Evolutionary conservation across 345 rosid genomes (phyloP), one percentile per base, ranked within the genome.

Genomic region (Ceriops decandra): DNA sequence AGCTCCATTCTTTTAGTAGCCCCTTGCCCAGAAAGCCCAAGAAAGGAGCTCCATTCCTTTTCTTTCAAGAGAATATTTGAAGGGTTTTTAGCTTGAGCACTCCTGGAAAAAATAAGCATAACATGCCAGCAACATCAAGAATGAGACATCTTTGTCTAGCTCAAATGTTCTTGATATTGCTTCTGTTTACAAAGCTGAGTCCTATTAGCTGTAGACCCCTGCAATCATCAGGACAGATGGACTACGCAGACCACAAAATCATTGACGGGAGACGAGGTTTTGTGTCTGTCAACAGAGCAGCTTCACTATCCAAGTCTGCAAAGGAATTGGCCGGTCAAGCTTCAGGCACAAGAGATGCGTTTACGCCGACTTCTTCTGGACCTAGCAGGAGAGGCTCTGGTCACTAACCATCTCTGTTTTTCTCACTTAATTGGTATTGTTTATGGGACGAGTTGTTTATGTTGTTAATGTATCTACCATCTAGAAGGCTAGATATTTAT

Each of bases 381-480:
- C 96, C 93, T 22, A 90, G 93, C 84, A 71, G 87, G 84, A 86
- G 82, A 86, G 93, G 96, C 62, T 63, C 93, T 52, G 96, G 96
- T 63, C 93, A 90, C 69, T 87, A 73, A 68, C 35, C 21, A 42
- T 66, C 31, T 57, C 49, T 24, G 31, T 72, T 33, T 33, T 38
- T 3, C 5, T 27, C 21, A 20, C 15, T 52, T 51, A 47, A 6
- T 57, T 30, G n/a, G 6, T 27, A 7, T 17, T 54, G 31, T 21
- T 31, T 42, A 24, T 28, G 26, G 22, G 15, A 35, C 30, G 36
- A 57, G 15, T 31, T 57, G 11, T 21, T 26, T 52, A 67, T 70
- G 52, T 53, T 31, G 33, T 19, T 47, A 16, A 32, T 63, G 21
- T 13, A 70, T 26, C 10, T 13, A 68, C 35, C 35, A 32, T 52